Conservation (phyloP, 257 asterid genomes). For the Haberlea rhodopensis region DNA sequence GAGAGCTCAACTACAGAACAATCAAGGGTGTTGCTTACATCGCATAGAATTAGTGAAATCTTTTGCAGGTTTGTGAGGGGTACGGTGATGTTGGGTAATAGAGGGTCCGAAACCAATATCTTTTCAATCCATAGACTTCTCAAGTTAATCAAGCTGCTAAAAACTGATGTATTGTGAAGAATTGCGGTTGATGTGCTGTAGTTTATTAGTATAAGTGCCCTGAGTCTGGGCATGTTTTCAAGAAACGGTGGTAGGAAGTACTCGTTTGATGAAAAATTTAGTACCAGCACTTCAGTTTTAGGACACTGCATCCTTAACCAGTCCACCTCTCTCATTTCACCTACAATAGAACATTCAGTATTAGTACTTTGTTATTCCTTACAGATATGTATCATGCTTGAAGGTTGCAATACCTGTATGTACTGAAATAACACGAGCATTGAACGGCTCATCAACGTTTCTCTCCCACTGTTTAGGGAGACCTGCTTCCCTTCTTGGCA, state of each 20-base stretch:
- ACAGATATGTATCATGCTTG: not conserved
- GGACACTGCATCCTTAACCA: slow-evolving; percentile 83
- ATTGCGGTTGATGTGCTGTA: slow-evolving; percentile 45
- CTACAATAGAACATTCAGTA: slow-evolving; percentile 30
- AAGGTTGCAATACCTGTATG: slow-evolving; percentile 63
- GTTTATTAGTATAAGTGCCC: slow-evolving; percentile 77
- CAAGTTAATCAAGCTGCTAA: slow-evolving; percentile 53
- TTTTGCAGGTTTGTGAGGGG: slow-evolving; percentile 62
- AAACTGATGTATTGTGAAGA: slow-evolving; percentile 58
- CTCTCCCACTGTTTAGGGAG: slow-evolving; percentile 92
- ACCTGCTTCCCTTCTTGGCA: slow-evolving; percentile 75
- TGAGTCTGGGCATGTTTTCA: slow-evolving; percentile 67
- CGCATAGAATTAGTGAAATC: slow-evolving; percentile 69
- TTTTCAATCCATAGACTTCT: slow-evolving; percentile 91
- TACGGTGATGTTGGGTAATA: slow-evolving; percentile 51
- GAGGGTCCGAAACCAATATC: slow-evolving; percentile 44
- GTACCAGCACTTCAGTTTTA: slow-evolving; percentile 76
- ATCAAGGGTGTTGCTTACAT: slow-evolving; percentile 46
- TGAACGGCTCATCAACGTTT: slow-evolving; percentile 59
- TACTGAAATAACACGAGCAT: slow-evolving; percentile 73
- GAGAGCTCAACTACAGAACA: slow-evolving; percentile 48
- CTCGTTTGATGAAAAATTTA: slow-evolving; percentile 61
- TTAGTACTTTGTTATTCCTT: not conserved
- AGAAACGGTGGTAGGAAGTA: slow-evolving; percentile 81
- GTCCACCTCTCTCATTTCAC: slow-evolving; percentile 72